Conservation (phyloP, 371 early-diverging fungal species). For the Nosema granulosis region DNA sequence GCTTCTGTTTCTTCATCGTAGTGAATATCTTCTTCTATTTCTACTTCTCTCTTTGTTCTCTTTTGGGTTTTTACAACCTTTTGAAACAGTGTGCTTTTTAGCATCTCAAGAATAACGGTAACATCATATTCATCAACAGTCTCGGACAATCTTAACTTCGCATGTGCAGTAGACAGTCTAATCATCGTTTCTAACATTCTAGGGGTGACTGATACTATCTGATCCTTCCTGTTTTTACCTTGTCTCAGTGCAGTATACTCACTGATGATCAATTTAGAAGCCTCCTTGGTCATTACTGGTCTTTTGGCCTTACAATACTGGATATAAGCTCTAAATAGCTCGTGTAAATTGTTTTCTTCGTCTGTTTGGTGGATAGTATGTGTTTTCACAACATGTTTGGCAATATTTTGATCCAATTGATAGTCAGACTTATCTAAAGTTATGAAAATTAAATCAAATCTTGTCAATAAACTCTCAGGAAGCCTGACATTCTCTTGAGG, state of each 20-base stretch:
- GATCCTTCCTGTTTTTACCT: constrained; percentile 59
- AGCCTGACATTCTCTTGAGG: constrained; percentile 67
- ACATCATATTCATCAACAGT: constrained; percentile 70
- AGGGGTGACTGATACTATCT: constrained; percentile 78
- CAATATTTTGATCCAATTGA: constrained; percentile 68
- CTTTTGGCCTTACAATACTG: constrained; percentile 46
- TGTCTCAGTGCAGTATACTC: constrained; percentile 63
- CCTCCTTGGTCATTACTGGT: constrained; percentile 61
- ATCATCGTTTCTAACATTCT: constrained; percentile 96
- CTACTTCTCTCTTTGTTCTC: not conserved
- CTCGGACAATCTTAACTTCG: constrained; percentile 77
- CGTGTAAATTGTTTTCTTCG: constrained; percentile 36
- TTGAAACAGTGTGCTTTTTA: constrained; percentile 55
- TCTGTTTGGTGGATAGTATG: constrained; percentile 51
- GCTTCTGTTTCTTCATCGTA: constrained; percentile 12
- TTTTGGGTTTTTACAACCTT: constrained; percentile 40
- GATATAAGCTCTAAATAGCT: constrained; percentile 51
- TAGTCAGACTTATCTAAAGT: constrained; percentile 82
- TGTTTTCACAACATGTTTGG: constrained; percentile 64
- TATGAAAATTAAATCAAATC: constrained; percentile 79
- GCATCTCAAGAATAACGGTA: constrained; percentile 53
- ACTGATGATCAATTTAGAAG: constrained; percentile 46
- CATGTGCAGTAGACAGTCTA: constrained; percentile 92
- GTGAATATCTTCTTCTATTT: not conserved
- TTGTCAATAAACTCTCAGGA: constrained; percentile 67